Percentiles rank a stretch among this genome's conserved stretches.
phyloP scores from a whole-genome alignment of 164 flowering plant species.

The Stephania cephalantha region DNA sequence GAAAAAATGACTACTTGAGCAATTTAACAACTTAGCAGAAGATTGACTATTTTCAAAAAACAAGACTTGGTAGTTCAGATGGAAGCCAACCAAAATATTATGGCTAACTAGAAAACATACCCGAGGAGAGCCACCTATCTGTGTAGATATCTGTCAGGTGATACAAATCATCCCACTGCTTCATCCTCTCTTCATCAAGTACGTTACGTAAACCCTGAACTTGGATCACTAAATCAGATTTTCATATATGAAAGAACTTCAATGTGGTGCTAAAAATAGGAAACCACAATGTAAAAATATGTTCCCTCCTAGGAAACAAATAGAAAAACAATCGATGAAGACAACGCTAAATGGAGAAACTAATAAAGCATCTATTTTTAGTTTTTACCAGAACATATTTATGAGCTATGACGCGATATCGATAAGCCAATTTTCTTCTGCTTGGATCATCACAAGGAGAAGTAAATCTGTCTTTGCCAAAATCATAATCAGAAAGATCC shows the following conservation, averaged over 20 bases:
- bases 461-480: slow-evolving; percentile 55
- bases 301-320: neutral
- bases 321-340: neutral
- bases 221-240: neutral
- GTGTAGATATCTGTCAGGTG: slow-evolving; percentile 71
- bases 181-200: slow-evolving; percentile 44
- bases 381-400: slow-evolving; percentile 63
- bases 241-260: neutral
- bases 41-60: neutral
- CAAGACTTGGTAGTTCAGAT: neutral
- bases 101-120: slow-evolving; percentile 29
- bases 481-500: slow-evolving; percentile 78
- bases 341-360: neutral
- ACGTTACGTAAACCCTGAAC: slow-evolving; percentile 66
- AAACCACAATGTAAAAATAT: neutral
- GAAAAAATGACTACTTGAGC: neutral
- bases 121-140: slow-evolving; percentile 93
- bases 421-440: slow-evolving; percentile 73
- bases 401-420: slow-evolving; percentile 58
- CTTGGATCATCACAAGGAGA: slow-evolving; percentile 50
- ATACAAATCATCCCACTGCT: slow-evolving; percentile 62
- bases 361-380: slow-evolving; percentile 1
- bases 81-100: neutral
- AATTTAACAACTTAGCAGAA: neutral
- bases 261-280: neutral